Conservation (phyloP, 2,329 filamentous ascomycete species). For the Dactylellina cionopaga region DNA sequence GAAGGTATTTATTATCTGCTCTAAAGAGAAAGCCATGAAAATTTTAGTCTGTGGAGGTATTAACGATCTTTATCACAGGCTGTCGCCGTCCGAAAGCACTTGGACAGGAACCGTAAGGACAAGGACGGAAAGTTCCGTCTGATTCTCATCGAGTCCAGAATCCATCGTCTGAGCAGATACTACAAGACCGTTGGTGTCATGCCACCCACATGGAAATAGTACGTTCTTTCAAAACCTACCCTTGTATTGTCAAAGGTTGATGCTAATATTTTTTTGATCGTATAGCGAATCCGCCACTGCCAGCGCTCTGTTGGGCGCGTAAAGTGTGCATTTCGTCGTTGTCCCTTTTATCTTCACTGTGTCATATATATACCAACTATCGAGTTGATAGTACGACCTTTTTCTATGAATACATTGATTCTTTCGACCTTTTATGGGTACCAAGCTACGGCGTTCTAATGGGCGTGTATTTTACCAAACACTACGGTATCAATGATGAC, state of each 20-base stretch:
- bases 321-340: conserved; percentile 20
- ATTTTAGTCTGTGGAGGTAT: conserved; percentile 8
- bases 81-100: conserved; percentile 99
- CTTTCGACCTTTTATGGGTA: conserved; percentile 4
- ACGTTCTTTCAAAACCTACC: conserved; percentile 1
- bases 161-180: conserved; percentile 99
- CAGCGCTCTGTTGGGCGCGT: conserved; percentile 45
- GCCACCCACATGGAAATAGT: conserved; percentile 60
- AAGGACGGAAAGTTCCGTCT: conserved; percentile 99
- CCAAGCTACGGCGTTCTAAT: conserved; percentile 17
- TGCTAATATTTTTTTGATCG: conserved; percentile 8
- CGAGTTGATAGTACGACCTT: conserved; percentile 36
- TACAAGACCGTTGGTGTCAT: conserved; percentile 93
- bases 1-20: conserved; percentile 73
- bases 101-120: conserved; percentile 99
- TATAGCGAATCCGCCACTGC: conserved; percentile 50
- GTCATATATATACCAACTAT: conserved; percentile 49
- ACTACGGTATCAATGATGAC: conserved; percentile 17
- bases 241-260: not conserved
- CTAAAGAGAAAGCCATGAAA: not conserved
- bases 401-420: conserved; percentile 44
- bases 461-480: conserved; percentile 16
- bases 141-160: conserved; percentile 99
- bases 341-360: conserved; percentile 24
- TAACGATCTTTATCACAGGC: conserved; percentile 72